Base-by-base conservation (phyloP, 306 rosid species). In the Trifolium pratense region DNA sequence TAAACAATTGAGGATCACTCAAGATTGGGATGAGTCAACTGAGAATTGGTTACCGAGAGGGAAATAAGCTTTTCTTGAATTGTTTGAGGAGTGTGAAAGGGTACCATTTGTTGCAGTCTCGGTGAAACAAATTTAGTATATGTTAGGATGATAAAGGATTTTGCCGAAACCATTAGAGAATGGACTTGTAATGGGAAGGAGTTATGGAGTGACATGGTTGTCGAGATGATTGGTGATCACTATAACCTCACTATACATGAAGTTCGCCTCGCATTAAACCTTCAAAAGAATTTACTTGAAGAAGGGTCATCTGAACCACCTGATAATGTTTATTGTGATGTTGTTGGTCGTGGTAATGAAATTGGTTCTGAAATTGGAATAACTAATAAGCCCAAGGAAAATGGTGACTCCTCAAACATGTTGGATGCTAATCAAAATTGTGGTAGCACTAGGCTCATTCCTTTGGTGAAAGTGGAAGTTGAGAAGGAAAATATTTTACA, bases 91-190 rank as follows among this genome's bases (percentile, higher is more conserved):
- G 40, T 78, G 63, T 58, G 88, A 88, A 70, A 77, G 31, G 25
- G 78, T 55, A 8, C 46, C 74, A 12, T 78, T 51, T 71, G 69
- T 87, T 71, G 68, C 86, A 3, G 87, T 85, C 34, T 94, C 99
- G 0, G 37, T 83, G 26, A 88, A 86, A 92, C 99, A 94, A 58
- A 69, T 94, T 34, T 94, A 95, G 96, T 94, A 88, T 79, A 89
- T 16, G 51, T 86, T 65, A 80, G 90, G 46, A 69, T 57, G 3
- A 84, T 78, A 55, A 37, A 77, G 10, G 89, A 66, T 26, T 94
- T 88, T 69, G 16, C 20, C 29, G 78, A 77, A 60, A 73, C 85
- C 65, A 75, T 88, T 36, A 68, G 71, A 55, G 93, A 94, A 48
- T 94, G 96, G 97, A 84, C 91, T 63, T 83, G 79, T 75, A 75